Percentiles rank a stretch among this genome's conserved stretches.
Evolutionary conservation across 768 basidiomycete species (phyloP).

Genomic region (Tricholoma furcatifolium): DNA sequence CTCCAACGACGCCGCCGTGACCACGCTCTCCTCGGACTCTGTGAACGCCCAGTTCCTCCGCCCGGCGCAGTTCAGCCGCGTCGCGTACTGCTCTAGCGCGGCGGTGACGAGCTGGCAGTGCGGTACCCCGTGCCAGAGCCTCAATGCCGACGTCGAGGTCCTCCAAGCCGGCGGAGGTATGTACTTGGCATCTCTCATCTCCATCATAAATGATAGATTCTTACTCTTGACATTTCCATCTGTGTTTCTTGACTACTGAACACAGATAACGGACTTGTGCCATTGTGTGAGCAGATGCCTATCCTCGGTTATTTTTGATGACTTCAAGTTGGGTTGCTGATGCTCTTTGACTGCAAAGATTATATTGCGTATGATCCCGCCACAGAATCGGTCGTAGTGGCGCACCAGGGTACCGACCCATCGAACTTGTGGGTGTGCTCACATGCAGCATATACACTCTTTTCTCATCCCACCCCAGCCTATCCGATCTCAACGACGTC

Average conservation of each 20-base stretch:
- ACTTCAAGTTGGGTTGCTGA: background rate
- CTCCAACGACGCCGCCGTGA: background rate
- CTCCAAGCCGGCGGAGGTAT: conserved; percentile 33
- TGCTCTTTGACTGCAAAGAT: conserved; percentile 18
- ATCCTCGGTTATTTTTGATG: background rate
- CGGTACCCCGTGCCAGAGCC: conserved; percentile 30
- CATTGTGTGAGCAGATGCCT: conserved; percentile 13
- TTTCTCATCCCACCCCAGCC: conserved; percentile 11
- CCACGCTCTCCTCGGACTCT: background rate
- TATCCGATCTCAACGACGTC: conserved; percentile 36
- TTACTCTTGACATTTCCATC: background rate
- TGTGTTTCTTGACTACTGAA: background rate
- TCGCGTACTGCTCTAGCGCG: conserved; percentile 34
- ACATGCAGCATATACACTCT: background rate
- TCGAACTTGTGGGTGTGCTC: conserved; percentile 24
- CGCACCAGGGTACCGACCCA: conserved; percentile 40
- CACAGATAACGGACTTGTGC: conserved; percentile 11
- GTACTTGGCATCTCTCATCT: conserved; percentile 7
- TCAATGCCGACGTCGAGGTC: conserved; percentile 24
- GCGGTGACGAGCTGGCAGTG: conserved; percentile 33
- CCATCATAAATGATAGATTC: background rate
- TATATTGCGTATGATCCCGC: conserved; percentile 36
- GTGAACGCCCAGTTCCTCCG: conserved; percentile 16
- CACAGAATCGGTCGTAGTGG: conserved; percentile 34
- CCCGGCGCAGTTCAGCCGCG: conserved; percentile 34